Percentiles rank a stretch among this genome's conserved stretches.
phyloP scores from a whole-genome alignment of 1,284 basidiomycete genomes.

The Porogramme epimiltina region DNA sequence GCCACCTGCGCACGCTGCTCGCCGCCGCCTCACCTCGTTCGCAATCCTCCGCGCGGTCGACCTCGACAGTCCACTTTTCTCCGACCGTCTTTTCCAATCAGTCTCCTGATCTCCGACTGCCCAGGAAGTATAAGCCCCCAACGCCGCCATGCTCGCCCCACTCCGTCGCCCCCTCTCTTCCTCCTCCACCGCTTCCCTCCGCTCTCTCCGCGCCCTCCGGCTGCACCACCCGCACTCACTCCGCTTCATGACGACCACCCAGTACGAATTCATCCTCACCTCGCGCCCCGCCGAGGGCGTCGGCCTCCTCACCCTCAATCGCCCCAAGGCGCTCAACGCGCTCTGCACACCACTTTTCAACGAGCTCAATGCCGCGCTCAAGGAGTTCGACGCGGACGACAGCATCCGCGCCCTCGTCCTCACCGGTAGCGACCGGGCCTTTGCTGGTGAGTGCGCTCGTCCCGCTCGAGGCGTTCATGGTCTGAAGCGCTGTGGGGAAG shows the following conservation, averaged over 20 bases:
- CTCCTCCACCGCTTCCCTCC: conserved; percentile 11
- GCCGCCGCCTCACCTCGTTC: too few relatives aligned
- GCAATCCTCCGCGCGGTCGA: too few relatives aligned
- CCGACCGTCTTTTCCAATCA: too few relatives aligned
- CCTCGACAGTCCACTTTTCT: too few relatives aligned
- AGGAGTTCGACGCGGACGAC: conserved; percentile 73
- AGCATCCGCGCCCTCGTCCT: conserved; percentile 85
- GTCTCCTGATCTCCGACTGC: too few relatives aligned
- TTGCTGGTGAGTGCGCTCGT: conserved; percentile 69
- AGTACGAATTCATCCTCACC: conserved; percentile 76
- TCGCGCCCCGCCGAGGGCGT: conserved; percentile 78
- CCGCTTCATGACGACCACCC: conserved; percentile 33
- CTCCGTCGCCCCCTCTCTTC: conserved; percentile 17
- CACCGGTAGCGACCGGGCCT: conserved; percentile 92
- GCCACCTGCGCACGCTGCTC: too few relatives aligned
- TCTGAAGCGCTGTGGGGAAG: conserved; percentile 37
- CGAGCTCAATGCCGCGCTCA: conserved; percentile 79
- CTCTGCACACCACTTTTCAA: conserved; percentile 79
- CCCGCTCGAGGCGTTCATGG: background rate
- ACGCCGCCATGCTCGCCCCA: conserved; percentile 3
- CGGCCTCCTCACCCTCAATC: conserved; percentile 89
- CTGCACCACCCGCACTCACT: conserved; percentile 14
- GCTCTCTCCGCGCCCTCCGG: conserved; percentile 12
- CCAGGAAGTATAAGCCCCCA: background rate
- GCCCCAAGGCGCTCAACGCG: conserved; percentile 96